Base-by-base conservation (phyloP, 306 rosid species). In the Pueraria montana region DNA sequence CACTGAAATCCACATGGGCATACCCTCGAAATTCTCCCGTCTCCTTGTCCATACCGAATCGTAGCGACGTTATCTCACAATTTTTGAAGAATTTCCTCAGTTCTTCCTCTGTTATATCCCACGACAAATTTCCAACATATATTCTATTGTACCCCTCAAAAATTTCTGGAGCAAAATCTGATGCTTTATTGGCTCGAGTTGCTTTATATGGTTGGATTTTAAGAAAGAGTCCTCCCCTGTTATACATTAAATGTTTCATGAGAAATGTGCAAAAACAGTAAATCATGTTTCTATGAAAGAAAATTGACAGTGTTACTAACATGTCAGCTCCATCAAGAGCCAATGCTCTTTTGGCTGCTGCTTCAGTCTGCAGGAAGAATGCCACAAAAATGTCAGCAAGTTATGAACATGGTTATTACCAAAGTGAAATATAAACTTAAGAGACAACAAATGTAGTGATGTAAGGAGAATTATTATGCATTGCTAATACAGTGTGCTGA, bases 211-310 rank as follows among this genome's bases (percentile, higher is more conserved):
- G 95, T 78, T 90, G 97, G 72, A 92, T 90, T 85, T 83, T 94
- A 70, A 96, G 92, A 84, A 89, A 96, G 61, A 96, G 84, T 34
- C 93, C 98, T 50, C 99, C 98, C 99, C 99, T 96, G 91, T 77
- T 62, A 91, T 8, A 81, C 75, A 72, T 67, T 53, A 73, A 56
- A 69, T 48, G 43, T 73, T 55, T 53, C 21, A 79, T 76, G 77
- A 77, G 78, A 52, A 81, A 75, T 76, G 65, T 12, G 59, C 40
- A 8, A 76, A 78, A 86, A 63, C 59, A 78, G 42, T 73, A 75
- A 72, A 76, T 40, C 40, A 63, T 30, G 14, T 8, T n/a, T 65
- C 27, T 6, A 58, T 23, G 46, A 65, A 67, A 62, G 79, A 74
- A 75, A 67, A 77, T 38, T 72, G 68, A 12, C 21, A 12, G 73